These are phyloP conservation scores for Mortierella sp. DNA, from an alignment of 371 early-diverging fungal genomes.

Conservation along the genomic window DNA sequence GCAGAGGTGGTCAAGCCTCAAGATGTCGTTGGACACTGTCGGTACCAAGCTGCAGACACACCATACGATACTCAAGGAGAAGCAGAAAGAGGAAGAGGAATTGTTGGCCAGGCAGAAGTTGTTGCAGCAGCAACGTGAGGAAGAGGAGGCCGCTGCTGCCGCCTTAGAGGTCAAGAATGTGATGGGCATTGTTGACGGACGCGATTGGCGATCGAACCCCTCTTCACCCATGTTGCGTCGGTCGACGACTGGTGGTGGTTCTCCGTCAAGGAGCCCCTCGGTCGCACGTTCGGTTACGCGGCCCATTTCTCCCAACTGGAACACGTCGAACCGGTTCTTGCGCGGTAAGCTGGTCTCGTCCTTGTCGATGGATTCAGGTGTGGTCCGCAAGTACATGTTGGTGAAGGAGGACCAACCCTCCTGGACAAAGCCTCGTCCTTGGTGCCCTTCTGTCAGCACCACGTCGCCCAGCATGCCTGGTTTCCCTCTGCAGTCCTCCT, in stretches of 20 bases:
- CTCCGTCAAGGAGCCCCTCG: constrained; percentile 9
- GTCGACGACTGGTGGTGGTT: constrained; percentile 10
- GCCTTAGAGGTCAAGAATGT: constrained; percentile 27
- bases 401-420: constrained; percentile 41
- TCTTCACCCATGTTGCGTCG: constrained; percentile 25
- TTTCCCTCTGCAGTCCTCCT: constrained; percentile 41
- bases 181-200: constrained; percentile 24
- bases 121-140: constrained; percentile 25
- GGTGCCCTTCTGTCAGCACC: constrained; percentile 45
- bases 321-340: constrained; percentile 34
- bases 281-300: not conserved
- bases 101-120: constrained; percentile 4
- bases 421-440: constrained; percentile 39
- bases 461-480: constrained; percentile 55
- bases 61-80: constrained; percentile 31
- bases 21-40: constrained; percentile 42
- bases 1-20: constrained; percentile 47
- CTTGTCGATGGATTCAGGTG: constrained; percentile 33
- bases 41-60: constrained; percentile 39
- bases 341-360: constrained; percentile 37
- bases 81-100: constrained; percentile 12
- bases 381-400: constrained; percentile 43
- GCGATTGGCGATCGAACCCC: constrained; percentile 14
- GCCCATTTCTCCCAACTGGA: constrained; percentile 29
- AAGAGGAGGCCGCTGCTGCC: constrained; percentile 14